Conservation (phyloP, 495 filamentous ascomycete species). For the Lentithecium fluviatile region DNA sequence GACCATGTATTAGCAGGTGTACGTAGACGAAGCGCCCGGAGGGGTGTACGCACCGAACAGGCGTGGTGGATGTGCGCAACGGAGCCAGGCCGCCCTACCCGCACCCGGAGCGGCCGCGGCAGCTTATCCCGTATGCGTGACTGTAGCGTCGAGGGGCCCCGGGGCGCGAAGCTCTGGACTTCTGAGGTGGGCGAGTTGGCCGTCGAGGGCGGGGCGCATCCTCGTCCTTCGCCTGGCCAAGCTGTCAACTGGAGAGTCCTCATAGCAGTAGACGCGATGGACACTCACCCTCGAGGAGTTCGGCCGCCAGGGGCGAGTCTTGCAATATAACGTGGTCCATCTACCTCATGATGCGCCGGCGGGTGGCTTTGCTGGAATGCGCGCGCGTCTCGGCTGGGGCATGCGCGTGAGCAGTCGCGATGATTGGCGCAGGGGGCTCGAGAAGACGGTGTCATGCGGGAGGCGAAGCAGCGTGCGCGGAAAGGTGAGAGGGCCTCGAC, state of each 20-base stretch:
- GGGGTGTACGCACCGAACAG: constrained; percentile 55
- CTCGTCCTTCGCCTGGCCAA: constrained; percentile 29
- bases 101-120: constrained; percentile 60
- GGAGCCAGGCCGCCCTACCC: constrained; percentile 51
- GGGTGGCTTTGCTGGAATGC: background rate
- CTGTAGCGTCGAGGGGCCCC: constrained; percentile 65
- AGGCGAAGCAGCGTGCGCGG: background rate
- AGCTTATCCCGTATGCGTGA: constrained; percentile 65
- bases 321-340: constrained; percentile 95
- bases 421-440: background rate
- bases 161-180: constrained; percentile 62
- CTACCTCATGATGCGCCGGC: constrained; percentile 31
- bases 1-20: constrained; percentile 14
- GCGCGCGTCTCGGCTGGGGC: background rate
- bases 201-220: constrained; percentile 20
- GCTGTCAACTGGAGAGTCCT: constrained; percentile 11
- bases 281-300: constrained; percentile 81
- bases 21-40: constrained; percentile 16
- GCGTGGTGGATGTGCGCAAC: constrained; percentile 56
- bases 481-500: background rate
- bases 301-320: constrained; percentile 78
- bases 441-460: background rate
- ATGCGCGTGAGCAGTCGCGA: background rate
- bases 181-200: background rate
- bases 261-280: background rate